Base-by-base conservation (phyloP, 257 asterid species). In the Solanum habrochaites region DNA sequence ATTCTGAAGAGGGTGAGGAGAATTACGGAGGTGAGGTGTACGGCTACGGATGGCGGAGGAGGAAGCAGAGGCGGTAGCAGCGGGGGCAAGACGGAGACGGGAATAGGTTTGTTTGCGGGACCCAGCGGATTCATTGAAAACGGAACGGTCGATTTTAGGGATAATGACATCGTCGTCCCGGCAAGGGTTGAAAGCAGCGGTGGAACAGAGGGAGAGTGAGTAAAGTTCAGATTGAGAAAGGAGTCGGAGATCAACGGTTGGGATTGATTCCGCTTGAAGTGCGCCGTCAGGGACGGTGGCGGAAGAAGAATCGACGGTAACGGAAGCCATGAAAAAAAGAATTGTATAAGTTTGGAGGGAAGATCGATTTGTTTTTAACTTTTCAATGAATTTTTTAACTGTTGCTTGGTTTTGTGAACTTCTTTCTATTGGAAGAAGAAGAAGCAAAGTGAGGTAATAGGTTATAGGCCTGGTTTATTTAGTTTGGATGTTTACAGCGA, bases 91-190 rank as follows among this genome's bases (percentile, higher is more conserved):
- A 69, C 98, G 99, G 88, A 94, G 91, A 86, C 98, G 98, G 45
- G 95, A 93, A 86, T 94, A 96, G 16, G 97, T 96, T 81, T 96
- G 98, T 77, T 94, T 95, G 25, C 98, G 94, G 43, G 98, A 93
- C 35, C 98, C 98, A 67, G 96, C 96, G 69, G 98, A 94, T 88
- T 96, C 98, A 45, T 96, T 95, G 94, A 96, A 96, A 81, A 96
- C 95, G 87, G 97, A 90, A 49, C 98, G 98, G 87, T 96, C 98
- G 25, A 96, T 93, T 85, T 91, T 92, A 42, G 98, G 98, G 69
- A 92, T 92, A 21, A 93, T 94, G 86, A 92, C 93, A 83, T 96
- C 98, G 85, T 95, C 96, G 40, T 89, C 87, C 52, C 94, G 93
- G 71, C 84, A 84, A 84, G 94, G 92, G 86, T 94, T 91, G 88